Base-by-base conservation (phyloP, 1,284 basidiomycete genomes). In the Malassezia pachydermatis region DNA sequence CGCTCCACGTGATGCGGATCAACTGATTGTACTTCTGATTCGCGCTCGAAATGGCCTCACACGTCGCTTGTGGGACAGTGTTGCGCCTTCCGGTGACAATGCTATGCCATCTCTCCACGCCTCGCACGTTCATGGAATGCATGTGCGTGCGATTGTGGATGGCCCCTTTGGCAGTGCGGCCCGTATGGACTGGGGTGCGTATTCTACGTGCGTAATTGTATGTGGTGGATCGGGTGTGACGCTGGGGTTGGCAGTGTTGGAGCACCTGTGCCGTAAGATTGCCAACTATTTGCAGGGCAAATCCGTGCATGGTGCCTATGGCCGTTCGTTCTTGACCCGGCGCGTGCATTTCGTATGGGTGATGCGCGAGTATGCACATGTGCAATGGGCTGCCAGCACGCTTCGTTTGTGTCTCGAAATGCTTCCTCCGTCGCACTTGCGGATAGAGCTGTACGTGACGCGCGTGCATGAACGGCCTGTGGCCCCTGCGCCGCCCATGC, bases 311-410 rank as follows among this genome's bases (percentile, higher is more conserved):
- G 62, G 67, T 37, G 7, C 14, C 24, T 52, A 23, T 19, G 68
- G 67, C 3, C 75, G 73, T 34, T 71, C 71, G 8, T 80, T 78
- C 58, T 74, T 75, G 50, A 80, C 79, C 1, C 75, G 71, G 32
- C 77, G 84, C 2, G 77, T 88, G 0, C 77, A 85, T 20, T 86
- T 89, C 58, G 79, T 88, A 3, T 89, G 87, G 87, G 78, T 88
- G 40, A 76, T 86, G 40, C 76, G 84, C 42, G 86, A 88, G 66
- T 86, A 83, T 65, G 78, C 84, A 10, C 84, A 88, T 65, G 76
- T 88, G 32, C 81, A 83, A 49, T 88, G 86, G 86, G 81, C 83
- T 45, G 84, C 86, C 0, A 76, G 80, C 3, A 75, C 81, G 38
- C 68, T 89, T 22, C 77, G 82, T 22, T 76, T 78, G 24, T 88